Conservation (phyloP, 257 asterid genomes). For the Rhazya stricta region DNA sequence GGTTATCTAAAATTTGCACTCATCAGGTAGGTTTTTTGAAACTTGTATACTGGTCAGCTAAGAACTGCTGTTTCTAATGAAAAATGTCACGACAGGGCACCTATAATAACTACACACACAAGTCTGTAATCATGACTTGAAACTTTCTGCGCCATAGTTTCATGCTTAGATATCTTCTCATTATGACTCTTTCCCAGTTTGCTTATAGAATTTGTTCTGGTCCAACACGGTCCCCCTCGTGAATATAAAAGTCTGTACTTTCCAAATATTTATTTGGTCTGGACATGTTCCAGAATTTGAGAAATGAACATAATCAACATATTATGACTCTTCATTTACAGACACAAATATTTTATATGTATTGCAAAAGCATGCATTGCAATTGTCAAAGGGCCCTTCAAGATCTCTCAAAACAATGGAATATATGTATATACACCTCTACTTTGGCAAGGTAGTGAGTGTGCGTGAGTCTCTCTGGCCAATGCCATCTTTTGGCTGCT, state of each 20-base stretch:
- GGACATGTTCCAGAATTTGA: constrained; percentile 18
- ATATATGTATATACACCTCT: background rate
- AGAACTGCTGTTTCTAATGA: background rate
- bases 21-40: background rate
- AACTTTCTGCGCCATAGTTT: constrained; percentile 31
- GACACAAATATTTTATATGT: constrained; percentile 8
- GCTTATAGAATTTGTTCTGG: background rate
- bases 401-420: background rate
- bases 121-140: constrained; percentile 15
- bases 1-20: background rate
- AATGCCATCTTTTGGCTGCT: background rate
- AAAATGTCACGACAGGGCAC: constrained; percentile 7
- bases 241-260: constrained; percentile 9
- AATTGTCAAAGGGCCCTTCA: background rate
- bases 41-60: background rate
- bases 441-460: background rate
- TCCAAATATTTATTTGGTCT: constrained; percentile 5
- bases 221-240: constrained; percentile 4
- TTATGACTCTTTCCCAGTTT: background rate
- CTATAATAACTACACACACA: constrained; percentile 15
- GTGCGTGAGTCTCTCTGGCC: background rate
- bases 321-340: constrained; percentile 8
- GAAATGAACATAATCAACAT: background rate
- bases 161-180: constrained; percentile 30
- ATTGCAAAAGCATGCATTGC: background rate